A percentile compares a stretch with the other conserved stretches of the same genome.
phyloP scores from a whole-genome alignment of 805 yeast species.

The Candida tammaniensis region DNA sequence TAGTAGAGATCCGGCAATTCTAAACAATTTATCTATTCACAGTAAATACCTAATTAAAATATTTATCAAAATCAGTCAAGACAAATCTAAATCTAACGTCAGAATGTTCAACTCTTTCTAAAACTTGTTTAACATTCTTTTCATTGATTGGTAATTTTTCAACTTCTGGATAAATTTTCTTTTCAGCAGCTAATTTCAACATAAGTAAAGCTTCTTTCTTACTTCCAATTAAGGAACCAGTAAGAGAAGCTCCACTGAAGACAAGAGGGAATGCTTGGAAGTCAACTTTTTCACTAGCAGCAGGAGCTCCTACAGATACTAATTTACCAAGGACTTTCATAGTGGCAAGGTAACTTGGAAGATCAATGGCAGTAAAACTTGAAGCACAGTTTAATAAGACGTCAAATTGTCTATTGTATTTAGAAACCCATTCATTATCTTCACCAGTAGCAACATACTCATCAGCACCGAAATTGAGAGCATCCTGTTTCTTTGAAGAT shows the following conservation, averaged over 20 bases:
- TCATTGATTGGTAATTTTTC: constrained; percentile 36
- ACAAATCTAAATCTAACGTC: constrained; percentile 53
- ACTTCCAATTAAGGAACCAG: constrained; percentile 33
- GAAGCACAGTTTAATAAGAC: constrained; percentile 54
- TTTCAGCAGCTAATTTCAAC: constrained; percentile 36
- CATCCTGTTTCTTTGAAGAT: constrained; percentile 28
- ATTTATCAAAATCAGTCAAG: constrained; percentile 51
- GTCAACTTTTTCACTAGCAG: constrained; percentile 18
- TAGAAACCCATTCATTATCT: constrained; percentile 38
- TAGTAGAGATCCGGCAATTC: too few relatives aligned
- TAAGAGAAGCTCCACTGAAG: constrained; percentile 22
- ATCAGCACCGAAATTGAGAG: constrained; percentile 32
- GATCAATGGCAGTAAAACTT: constrained; percentile 47
- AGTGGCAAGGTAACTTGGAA: constrained; percentile 41
- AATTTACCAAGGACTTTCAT: constrained; percentile 22
- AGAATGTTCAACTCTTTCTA: constrained; percentile 29
- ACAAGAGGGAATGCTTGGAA: constrained; percentile 23
- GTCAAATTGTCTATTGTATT: constrained; percentile 40
- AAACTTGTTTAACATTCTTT: constrained; percentile 28
- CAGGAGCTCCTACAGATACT: constrained; percentile 28
- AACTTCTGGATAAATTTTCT: constrained; percentile 31
- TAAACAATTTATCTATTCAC: too few relatives aligned
- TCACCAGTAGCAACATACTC: constrained; percentile 50
- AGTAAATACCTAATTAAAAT: constrained; percentile 4
- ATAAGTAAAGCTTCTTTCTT: constrained; percentile 33